Percentiles rank a stretch among this genome's conserved stretches.
phyloP scores from a whole-genome alignment of 352 stramenopile species.

The Phytophthora megakarya region DNA sequence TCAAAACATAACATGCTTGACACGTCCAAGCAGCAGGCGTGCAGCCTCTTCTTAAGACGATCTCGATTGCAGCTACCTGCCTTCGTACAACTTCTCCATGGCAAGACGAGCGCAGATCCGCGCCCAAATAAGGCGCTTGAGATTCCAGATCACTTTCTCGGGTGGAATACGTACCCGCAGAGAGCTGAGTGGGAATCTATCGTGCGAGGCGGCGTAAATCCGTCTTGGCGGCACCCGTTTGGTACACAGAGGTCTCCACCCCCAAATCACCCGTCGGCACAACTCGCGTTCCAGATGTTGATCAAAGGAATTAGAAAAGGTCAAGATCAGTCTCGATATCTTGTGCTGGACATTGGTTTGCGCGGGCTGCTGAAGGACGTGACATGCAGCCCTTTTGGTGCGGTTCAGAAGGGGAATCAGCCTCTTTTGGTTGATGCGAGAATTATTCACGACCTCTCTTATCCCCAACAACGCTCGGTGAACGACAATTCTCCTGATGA shows the following conservation, averaged over 20 bases:
- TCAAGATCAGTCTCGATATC: constrained; percentile 10
- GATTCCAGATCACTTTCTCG: neutral
- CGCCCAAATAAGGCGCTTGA: constrained; percentile 11
- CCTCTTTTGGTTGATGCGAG: neutral
- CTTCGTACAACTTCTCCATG: neutral
- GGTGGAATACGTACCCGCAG: constrained; percentile 6
- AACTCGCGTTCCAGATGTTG: neutral
- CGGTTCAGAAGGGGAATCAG: constrained; percentile 3
- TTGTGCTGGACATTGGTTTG: constrained; percentile 17
- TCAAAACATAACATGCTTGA: neutral
- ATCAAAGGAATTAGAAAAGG: constrained; percentile 12
- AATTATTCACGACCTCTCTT: constrained; percentile 15
- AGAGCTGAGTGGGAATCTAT: neutral
- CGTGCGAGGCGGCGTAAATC: neutral
- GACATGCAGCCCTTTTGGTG: constrained; percentile 15
- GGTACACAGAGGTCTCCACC: neutral
- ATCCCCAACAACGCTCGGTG: neutral
- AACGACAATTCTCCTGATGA: neutral
- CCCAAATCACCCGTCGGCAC: neutral
- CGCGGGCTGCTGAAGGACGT: neutral
- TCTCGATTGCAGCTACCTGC: neutral
- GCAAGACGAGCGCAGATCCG: too few relatives aligned
- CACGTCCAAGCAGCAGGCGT: neutral
- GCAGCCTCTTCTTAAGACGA: neutral
- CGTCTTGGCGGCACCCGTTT: neutral